phyloP scores from a whole-genome alignment of 2,329 filamentous ascomycete genomes.

The Ophiocordyceps sinensis region DNA sequence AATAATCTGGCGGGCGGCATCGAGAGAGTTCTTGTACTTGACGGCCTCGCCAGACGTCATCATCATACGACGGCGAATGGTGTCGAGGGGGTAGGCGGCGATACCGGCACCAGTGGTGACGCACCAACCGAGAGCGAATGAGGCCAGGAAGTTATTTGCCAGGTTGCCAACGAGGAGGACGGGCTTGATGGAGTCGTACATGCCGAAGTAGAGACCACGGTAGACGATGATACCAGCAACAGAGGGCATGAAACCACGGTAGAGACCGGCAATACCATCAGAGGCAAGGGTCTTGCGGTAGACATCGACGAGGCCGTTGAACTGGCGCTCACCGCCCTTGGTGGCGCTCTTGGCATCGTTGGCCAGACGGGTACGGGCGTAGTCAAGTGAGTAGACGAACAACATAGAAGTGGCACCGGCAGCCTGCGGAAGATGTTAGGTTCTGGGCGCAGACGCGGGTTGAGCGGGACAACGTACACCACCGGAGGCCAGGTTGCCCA shows the following conservation, averaged over 20 bases:
- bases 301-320: constrained; percentile 98
- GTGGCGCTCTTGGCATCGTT: constrained; percentile 99
- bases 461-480: constrained; percentile 56
- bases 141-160: constrained; percentile 98
- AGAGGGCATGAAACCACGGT: constrained; percentile 99
- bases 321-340: constrained; percentile 94
- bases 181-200: constrained; percentile 99
- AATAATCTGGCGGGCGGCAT: constrained; percentile 92
- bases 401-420: constrained; percentile 99
- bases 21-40: constrained; percentile 97
- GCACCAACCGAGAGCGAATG: constrained; percentile 94
- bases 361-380: constrained; percentile 99
- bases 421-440: constrained; percentile 35
- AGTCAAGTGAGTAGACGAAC: constrained; percentile 99
- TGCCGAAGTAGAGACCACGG: constrained; percentile 99
- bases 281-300: constrained; percentile 99
- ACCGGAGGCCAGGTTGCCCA: constrained; percentile 98
- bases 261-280: constrained; percentile 98
- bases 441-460: not conserved
- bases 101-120: constrained; percentile 99
- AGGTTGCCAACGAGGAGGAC: constrained; percentile 84
- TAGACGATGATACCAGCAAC: constrained; percentile 99
- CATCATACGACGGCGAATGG: constrained; percentile 99
- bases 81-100: constrained; percentile 99
- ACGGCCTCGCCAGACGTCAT: constrained; percentile 96